Conservation (phyloP, 2,329 filamentous ascomycete species). For the Cladosporium colombiae region DNA sequence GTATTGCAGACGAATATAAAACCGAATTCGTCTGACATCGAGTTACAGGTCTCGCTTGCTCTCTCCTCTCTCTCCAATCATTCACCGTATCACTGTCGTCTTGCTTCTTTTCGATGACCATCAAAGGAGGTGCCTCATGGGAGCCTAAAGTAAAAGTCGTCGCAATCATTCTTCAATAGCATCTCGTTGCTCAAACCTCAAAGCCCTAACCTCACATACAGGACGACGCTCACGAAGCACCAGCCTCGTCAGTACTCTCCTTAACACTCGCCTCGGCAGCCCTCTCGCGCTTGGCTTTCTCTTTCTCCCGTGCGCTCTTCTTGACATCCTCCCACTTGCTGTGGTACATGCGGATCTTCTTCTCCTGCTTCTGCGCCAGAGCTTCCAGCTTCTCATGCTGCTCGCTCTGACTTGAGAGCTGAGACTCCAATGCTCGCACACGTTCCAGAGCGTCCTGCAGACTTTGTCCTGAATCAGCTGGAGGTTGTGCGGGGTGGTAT, state of each 20-base stretch:
- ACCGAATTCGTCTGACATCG: background rate
- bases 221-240: background rate
- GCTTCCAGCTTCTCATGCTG: conserved; percentile 63
- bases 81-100: background rate
- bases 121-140: background rate
- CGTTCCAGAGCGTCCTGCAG: conserved; percentile 28
- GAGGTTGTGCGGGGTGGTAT: background rate
- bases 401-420: conserved; percentile 57
- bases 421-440: conserved; percentile 58
- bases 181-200: background rate
- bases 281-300: conserved; percentile 20
- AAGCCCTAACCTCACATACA: background rate
- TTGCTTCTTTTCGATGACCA: background rate
- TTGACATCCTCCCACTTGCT: conserved; percentile 71
- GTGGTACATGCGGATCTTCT: conserved; percentile 65
- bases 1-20: background rate
- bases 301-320: conserved; percentile 54
- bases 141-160: no score
- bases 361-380: conserved; percentile 63
- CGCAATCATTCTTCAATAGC: background rate
- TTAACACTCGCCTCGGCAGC: conserved; percentile 9
- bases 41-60: background rate
- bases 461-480: conserved; percentile 27
- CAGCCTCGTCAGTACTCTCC: background rate
- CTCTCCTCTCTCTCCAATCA: background rate